Evolutionary conservation across 2,329 filamentous ascomycete species (phyloP), one percentile per base, ranked within the genome.

Genomic region (Fusarium succisae): DNA sequence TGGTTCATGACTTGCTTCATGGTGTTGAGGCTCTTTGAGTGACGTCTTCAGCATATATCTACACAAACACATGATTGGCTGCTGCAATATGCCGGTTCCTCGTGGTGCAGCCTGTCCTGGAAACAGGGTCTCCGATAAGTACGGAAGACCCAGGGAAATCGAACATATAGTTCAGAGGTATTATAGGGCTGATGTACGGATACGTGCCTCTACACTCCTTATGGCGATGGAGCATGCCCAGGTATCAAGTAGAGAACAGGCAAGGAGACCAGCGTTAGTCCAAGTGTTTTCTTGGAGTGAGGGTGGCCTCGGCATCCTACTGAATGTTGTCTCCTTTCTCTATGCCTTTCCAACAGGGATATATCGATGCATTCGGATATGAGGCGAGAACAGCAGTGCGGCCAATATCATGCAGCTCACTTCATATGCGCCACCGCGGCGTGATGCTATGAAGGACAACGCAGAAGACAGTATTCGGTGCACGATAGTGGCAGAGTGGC

Each of bases 21-120:
- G 76, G 75, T 75, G 75, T 78, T 77, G 76, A 78, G 76, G 76
- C 75, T 78, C 76, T 71, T 53, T 50, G 59, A 48, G 62, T 66
- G 68, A 73, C 39, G 63, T 77, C 58, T 26, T 51, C 53, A 57
- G 50, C 62, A 47, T 43, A 37, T 30, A 53, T 26, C 58, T 43
- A 48, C 45, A 37, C 20, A 28, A 28, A 61, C 17, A 37, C 39
- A 38, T 76, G 63, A 78, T 77, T 78, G 76, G 76, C 43, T 28
- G n/a, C 17, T 35, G 30, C 56, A 55, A 38, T 38, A 63, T 55
- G 20, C 43, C 18, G 32, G 26, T 48, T 32, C 30, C 48, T 28
- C 35, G 39, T 47, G 32, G 14, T 45, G 37, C 63, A 38, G 47
- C 41, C 22, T 41, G 10, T 50, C 47, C 28, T 55, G 32, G 41